Percentiles rank a stretch among this genome's conserved stretches.
Evolutionary conservation across 495 filamentous ascomycete genomes (phyloP).

Genomic region (Penicillium canescens): DNA sequence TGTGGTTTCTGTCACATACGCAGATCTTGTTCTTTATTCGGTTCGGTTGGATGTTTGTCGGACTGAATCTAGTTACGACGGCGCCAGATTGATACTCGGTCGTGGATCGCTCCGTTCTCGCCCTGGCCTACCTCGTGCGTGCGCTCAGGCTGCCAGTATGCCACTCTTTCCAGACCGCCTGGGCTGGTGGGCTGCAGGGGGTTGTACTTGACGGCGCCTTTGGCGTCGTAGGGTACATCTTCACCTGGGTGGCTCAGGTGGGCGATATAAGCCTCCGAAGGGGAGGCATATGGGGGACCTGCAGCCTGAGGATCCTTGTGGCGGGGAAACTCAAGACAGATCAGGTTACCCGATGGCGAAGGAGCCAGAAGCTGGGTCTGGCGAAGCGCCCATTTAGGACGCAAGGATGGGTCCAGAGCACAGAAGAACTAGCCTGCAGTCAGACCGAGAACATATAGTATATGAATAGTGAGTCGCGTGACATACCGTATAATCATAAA

Average conservation of each 20-base stretch:
- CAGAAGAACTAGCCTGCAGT: slow-evolving; percentile 66
- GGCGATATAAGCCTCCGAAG: slow-evolving; percentile 62
- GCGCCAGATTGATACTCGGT: slow-evolving; percentile 41
- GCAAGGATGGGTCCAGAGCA: slow-evolving; percentile 64
- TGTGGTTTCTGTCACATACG: neutral
- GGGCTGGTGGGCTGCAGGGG: slow-evolving; percentile 38
- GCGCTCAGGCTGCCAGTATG: slow-evolving; percentile 63
- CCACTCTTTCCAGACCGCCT: slow-evolving; percentile 57
- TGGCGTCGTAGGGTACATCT: slow-evolving; percentile 60
- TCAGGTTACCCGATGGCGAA: slow-evolving; percentile 55
- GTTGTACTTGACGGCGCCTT: slow-evolving; percentile 50
- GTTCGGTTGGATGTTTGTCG: neutral
- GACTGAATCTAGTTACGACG: slow-evolving; percentile 25
- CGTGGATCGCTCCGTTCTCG: slow-evolving; percentile 34
- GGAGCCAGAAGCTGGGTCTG: slow-evolving; percentile 64
- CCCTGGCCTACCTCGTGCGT: slow-evolving; percentile 58
- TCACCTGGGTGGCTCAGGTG: slow-evolving; percentile 67
- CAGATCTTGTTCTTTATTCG: slow-evolving; percentile 6
- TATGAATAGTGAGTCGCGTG: slow-evolving; percentile 2
- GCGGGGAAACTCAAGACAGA: slow-evolving; percentile 82
- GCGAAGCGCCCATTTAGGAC: slow-evolving; percentile 69
- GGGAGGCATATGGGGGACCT: slow-evolving; percentile 71
- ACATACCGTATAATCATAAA: slow-evolving; percentile 83
- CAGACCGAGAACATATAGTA: slow-evolving; percentile 13
- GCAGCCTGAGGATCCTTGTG: slow-evolving; percentile 60